A percentile compares a stretch with the other conserved stretches of the same genome.
Conservation (phyloP, 2,329 filamentous ascomycete species). For the Dactylella cylindrospora region DNA sequence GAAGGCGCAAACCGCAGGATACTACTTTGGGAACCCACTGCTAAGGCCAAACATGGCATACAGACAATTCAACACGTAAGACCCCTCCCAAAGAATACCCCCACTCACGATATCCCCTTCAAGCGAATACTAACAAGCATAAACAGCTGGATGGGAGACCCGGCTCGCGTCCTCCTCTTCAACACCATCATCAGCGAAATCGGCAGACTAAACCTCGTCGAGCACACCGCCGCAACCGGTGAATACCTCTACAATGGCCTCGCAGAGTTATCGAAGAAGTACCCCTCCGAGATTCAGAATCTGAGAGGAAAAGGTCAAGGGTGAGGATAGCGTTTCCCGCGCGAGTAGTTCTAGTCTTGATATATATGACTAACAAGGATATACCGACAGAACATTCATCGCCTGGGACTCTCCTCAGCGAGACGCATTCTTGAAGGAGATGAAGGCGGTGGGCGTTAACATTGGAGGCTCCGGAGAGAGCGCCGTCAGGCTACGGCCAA, state of each 20-base stretch:
- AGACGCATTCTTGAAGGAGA: slow-evolving; percentile 75
- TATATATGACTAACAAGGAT: not conserved
- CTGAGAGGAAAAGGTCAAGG: slow-evolving; percentile 83
- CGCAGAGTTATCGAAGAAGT: slow-evolving; percentile 66
- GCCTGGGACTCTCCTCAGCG: slow-evolving; percentile 82
- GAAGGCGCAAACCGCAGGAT: slow-evolving; percentile 91
- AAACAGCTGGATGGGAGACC: slow-evolving; percentile 80
- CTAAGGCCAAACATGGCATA: slow-evolving; percentile 89
- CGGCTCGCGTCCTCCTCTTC: slow-evolving; percentile 80
- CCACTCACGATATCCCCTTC: not conserved
- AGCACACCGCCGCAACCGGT: slow-evolving; percentile 72
- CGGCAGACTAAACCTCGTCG: slow-evolving; percentile 72
- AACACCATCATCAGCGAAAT: slow-evolving; percentile 82
- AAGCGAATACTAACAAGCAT: no score
- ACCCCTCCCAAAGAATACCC: not conserved
- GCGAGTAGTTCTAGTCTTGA: not conserved
- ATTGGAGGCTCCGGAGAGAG: slow-evolving; percentile 76
- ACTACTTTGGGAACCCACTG: slow-evolving; percentile 80
- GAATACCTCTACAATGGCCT: slow-evolving; percentile 75
- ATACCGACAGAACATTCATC: slow-evolving; percentile 67
- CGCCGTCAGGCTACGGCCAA: slow-evolving; percentile 79
- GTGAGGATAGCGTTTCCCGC: slow-evolving; percentile 5
- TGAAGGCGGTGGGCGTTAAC: slow-evolving; percentile 80
- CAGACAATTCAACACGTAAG: slow-evolving; percentile 85
- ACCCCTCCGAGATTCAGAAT: slow-evolving; percentile 77